A percentile compares a stretch with the other conserved stretches of the same genome.
Conservation (phyloP, 2,329 filamentous ascomycete genomes). For the Fusarium sarcochroum region DNA sequence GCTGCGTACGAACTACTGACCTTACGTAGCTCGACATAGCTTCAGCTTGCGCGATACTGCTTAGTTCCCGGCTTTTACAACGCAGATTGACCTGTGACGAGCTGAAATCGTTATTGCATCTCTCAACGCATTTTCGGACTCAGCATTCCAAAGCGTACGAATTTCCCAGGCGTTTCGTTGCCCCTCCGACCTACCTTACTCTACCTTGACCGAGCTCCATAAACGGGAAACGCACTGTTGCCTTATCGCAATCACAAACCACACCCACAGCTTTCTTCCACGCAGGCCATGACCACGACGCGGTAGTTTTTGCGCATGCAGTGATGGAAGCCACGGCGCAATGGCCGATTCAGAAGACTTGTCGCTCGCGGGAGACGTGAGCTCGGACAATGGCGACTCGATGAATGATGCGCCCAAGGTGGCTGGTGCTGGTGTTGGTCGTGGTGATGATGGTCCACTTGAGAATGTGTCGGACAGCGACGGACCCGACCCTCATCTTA, state of each 20-base stretch:
- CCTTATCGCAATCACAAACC: slow-evolving; percentile 36
- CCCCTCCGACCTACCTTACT: slow-evolving; percentile 32
- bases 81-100: slow-evolving; percentile 1
- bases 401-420: slow-evolving; percentile 43
- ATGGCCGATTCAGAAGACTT: slow-evolving; percentile 66
- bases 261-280: slow-evolving; percentile 32
- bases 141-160: slow-evolving; percentile 8
- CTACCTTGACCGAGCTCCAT: slow-evolving; percentile 43
- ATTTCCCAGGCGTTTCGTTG: slow-evolving; percentile 23
- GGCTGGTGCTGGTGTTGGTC: slow-evolving; percentile 37
- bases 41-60: slow-evolving; percentile 40
- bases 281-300: slow-evolving; percentile 48
- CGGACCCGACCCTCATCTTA: slow-evolving; percentile 32
- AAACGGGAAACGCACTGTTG: slow-evolving; percentile 30
- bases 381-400: slow-evolving; percentile 60
- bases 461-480: slow-evolving; percentile 31
- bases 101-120: not conserved
- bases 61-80: slow-evolving; percentile 18
- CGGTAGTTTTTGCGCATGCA: slow-evolving; percentile 48
- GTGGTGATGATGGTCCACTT: slow-evolving; percentile 35
- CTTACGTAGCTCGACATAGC: slow-evolving; percentile 46
- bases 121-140: not conserved
- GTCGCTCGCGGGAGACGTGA: slow-evolving; percentile 56
- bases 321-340: slow-evolving; percentile 59
- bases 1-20: slow-evolving; percentile 45